phyloP scores from a whole-genome alignment of 768 basidiomycete genomes.

The Lactifluus hygrophoroides region DNA sequence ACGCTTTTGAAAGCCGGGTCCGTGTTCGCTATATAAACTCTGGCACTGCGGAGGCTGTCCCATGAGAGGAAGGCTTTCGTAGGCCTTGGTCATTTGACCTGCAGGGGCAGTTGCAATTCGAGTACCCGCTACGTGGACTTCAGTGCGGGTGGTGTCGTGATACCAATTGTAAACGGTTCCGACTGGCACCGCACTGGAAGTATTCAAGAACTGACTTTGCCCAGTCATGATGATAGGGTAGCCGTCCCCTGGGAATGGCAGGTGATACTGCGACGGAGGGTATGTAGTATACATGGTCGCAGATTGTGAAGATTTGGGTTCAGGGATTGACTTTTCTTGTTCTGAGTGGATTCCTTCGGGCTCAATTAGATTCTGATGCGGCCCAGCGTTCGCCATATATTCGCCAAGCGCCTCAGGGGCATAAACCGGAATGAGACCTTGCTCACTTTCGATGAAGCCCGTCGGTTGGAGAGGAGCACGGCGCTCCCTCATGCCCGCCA shows the following conservation, averaged over 20 bases:
- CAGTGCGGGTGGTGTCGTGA: neutral
- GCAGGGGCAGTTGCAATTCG: neutral
- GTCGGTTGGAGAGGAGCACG: conserved; percentile 49
- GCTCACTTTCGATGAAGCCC: conserved; percentile 65
- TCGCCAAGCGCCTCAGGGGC: conserved; percentile 56
- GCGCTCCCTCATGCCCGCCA: neutral
- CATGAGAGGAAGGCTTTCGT: neutral
- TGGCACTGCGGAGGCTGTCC: conserved; percentile 2
- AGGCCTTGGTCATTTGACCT: neutral
- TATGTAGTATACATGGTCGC: conserved; percentile 2
- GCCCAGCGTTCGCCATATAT: conserved; percentile 42
- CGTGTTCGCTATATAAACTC: neutral
- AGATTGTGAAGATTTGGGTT: conserved; percentile 1
- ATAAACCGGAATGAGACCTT: conserved; percentile 64
- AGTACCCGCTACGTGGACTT: neutral
- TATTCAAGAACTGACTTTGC: neutral
- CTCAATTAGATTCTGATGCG: conserved; percentile 29
- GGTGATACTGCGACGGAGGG: conserved; percentile 9
- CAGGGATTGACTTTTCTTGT: neutral
- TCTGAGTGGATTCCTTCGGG: conserved; percentile 9
- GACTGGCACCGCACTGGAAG: neutral
- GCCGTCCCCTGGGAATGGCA: conserved; percentile 1
- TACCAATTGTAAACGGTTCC: conserved; percentile 12
- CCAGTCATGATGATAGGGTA: neutral
- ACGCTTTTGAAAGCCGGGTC: conserved; percentile 6